Evolutionary conservation across 2,329 filamentous ascomycete species (phyloP).

Genomic region (Piedraia hortae): DNA sequence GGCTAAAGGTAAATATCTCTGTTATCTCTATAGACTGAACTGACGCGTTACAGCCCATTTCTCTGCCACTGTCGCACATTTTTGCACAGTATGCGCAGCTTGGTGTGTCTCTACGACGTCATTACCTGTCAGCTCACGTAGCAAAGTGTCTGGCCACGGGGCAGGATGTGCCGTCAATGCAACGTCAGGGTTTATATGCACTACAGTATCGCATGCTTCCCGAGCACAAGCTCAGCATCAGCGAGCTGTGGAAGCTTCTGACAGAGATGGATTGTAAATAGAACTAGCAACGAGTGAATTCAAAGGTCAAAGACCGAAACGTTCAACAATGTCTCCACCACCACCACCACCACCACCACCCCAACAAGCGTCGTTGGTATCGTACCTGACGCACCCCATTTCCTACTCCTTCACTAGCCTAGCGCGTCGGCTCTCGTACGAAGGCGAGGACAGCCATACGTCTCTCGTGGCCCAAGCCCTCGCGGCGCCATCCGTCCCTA

Average conservation of each 20-base stretch:
- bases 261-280: too few relatives aligned
- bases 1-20: conserved; percentile 38
- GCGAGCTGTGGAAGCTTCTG: conserved; percentile 45
- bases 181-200: conserved; percentile 80
- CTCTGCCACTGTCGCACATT: conserved; percentile 73
- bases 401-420: conserved; percentile 21
- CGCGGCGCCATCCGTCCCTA: conserved; percentile 27
- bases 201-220: conserved; percentile 97
- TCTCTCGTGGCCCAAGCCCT: conserved; percentile 3
- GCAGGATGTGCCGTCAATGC: conserved; percentile 73
- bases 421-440: conserved; percentile 19
- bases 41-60: conserved; percentile 37
- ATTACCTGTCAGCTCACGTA: conserved; percentile 76
- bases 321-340: too few relatives aligned
- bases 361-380: conserved; percentile 8
- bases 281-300: too few relatives aligned
- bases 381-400: conserved; percentile 23
- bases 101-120: conserved; percentile 69
- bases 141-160: conserved; percentile 70
- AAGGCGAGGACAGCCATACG: conserved; percentile 14
- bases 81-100: conserved; percentile 96
- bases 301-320: too few relatives aligned
- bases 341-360: conserved; percentile 7
- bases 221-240: conserved; percentile 46
- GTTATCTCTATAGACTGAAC: background rate